Conservation (phyloP, 2,329 filamentous ascomycete species). For the Trichoderma sp. region DNA sequence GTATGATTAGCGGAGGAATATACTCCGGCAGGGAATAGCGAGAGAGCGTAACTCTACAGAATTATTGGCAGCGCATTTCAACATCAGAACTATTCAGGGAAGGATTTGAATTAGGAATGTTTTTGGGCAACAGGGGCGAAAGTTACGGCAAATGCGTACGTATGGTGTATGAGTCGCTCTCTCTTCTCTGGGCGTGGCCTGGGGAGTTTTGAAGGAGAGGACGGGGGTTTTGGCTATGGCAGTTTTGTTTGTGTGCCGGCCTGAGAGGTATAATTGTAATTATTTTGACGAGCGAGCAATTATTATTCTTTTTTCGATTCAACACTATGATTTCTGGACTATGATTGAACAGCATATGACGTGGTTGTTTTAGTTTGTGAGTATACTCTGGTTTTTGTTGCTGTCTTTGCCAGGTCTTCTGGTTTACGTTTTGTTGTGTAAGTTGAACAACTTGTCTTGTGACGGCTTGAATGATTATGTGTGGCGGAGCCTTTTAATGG, state of each 20-base stretch:
- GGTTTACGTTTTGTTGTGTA: background rate
- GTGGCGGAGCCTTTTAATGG: too few relatives aligned
- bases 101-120: background rate
- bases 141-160: background rate
- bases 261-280: constrained; percentile 28
- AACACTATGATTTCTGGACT: background rate
- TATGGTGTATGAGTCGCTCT: background rate
- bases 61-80: constrained; percentile 3
- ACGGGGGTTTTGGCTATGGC: constrained; percentile 28
- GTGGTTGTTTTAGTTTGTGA: background rate
- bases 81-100: background rate
- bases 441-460: background rate
- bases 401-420: background rate
- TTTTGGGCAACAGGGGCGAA: constrained; percentile 4
- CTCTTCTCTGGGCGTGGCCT: constrained; percentile 8
- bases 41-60: background rate
- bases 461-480: background rate
- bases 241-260: constrained; percentile 20
- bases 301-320: constrained; percentile 21
- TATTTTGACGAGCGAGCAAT: constrained; percentile 22
- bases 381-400: background rate
- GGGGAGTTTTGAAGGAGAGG: constrained; percentile 23
- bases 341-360: background rate
- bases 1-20: background rate
- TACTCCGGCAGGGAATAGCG: background rate